Conservation (phyloP, 2,329 filamentous ascomycete genomes). For the Colletotrichum magnum region DNA sequence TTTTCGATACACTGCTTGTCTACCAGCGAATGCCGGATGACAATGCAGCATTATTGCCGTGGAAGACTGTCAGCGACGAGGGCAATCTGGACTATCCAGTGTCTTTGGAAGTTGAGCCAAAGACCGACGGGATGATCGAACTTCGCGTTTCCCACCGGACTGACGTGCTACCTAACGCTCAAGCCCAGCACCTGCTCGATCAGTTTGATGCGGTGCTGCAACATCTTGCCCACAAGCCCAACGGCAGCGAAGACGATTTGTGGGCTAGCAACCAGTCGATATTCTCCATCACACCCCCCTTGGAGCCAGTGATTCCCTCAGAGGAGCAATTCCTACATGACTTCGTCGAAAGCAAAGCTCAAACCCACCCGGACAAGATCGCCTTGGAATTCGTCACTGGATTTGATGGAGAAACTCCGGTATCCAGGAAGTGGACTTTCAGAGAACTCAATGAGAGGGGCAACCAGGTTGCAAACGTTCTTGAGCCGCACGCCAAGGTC, state of each 20-base stretch:
- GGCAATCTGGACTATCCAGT: conserved; percentile 83
- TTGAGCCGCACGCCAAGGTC: conserved; percentile 64
- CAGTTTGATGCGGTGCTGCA: conserved; percentile 81
- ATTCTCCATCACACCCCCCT: conserved; percentile 77
- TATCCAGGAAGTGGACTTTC: conserved; percentile 79
- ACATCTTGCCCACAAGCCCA: conserved; percentile 67
- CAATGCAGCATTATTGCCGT: conserved; percentile 55
- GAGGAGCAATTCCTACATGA: conserved; percentile 78
- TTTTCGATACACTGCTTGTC: conserved; percentile 90
- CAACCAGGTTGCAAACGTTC: conserved; percentile 79
- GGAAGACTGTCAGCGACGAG: conserved; percentile 75
- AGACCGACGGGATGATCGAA: conserved; percentile 60
- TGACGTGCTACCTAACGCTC: conserved; percentile 75
- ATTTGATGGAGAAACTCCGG: conserved; percentile 61
- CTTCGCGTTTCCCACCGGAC: conserved; percentile 77
- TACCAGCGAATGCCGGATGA: conserved; percentile 75
- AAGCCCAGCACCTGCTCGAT: conserved; percentile 75
- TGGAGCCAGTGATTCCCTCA: conserved; percentile 68
- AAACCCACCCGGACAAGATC: conserved; percentile 66
- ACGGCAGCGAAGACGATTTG: conserved; percentile 57
- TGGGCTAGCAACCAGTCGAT: conserved; percentile 53
- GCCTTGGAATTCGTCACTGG: conserved; percentile 83
- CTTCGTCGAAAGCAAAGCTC: conserved; percentile 79
- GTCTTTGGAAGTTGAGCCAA: conserved; percentile 83
- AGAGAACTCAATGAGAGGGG: conserved; percentile 77